These are phyloP conservation scores for Cystobasidium slooffiae DNA, from an alignment of 1,284 basidiomycete species.

Conservation along the genomic window DNA sequence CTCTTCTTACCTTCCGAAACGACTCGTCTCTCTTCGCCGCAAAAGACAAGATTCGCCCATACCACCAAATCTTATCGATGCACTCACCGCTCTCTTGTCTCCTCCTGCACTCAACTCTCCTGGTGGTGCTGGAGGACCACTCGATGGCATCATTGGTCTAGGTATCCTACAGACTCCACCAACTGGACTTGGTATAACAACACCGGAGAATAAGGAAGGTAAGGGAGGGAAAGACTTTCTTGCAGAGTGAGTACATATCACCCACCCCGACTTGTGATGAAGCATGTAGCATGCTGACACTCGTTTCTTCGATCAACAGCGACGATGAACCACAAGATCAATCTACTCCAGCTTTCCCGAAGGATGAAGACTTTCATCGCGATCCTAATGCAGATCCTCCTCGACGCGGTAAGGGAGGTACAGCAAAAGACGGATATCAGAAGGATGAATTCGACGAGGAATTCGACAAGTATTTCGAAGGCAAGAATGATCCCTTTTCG, in stretches of 20 bases:
- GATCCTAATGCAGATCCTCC: background rate
- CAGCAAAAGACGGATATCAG: background rate
- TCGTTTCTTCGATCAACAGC: background rate
- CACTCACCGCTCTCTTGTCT: background rate
- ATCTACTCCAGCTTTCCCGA: constrained; percentile 2
- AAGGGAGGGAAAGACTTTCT: background rate
- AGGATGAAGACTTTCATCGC: constrained; percentile 2
- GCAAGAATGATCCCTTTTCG: background rate
- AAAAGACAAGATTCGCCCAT: background rate
- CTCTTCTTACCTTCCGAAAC: background rate
- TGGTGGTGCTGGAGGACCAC: background rate
- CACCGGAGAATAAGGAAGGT: background rate
- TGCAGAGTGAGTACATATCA: background rate
- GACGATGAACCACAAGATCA: constrained; percentile 1
- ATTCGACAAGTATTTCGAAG: background rate
- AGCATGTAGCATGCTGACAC: background rate
- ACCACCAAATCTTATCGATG: background rate
- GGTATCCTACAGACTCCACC: background rate
- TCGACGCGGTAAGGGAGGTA: background rate
- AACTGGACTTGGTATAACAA: constrained; percentile 5
- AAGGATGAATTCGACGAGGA: background rate
- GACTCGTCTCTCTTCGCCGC: constrained; percentile 2
- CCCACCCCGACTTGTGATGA: background rate
- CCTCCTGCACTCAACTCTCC: background rate
- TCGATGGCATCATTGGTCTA: background rate